These are phyloP conservation scores for Candida maris DNA, from an alignment of 805 yeast species.

Conservation along the genomic window DNA sequence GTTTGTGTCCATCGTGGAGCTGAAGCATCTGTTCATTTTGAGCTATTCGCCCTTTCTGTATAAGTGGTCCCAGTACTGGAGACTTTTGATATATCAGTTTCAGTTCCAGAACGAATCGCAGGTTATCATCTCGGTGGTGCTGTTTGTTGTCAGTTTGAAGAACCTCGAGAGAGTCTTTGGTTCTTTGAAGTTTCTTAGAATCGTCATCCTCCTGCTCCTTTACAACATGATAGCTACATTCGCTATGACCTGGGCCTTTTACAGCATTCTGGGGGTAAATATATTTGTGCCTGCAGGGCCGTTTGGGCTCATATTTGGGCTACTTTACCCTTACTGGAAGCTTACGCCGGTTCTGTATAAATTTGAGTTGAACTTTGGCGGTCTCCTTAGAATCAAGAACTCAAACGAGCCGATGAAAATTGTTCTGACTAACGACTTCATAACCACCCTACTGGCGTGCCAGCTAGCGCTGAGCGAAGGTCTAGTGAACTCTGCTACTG, in stretches of 20 bases:
- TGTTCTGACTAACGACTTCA: constrained; percentile 32
- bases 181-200: constrained; percentile 47
- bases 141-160: constrained; percentile 50
- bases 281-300: constrained; percentile 46
- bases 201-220: constrained; percentile 39
- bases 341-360: constrained; percentile 40
- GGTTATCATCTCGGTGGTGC: constrained; percentile 40
- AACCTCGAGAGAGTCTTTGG: constrained; percentile 58
- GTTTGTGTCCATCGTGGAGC: constrained; percentile 39
- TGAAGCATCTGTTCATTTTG: constrained; percentile 41
- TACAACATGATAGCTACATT: constrained; percentile 45
- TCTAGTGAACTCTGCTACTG: constrained; percentile 32
- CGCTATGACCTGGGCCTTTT: constrained; percentile 30
- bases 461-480: constrained; percentile 45
- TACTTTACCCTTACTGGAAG: constrained; percentile 38
- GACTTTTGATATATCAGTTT: constrained; percentile 46
- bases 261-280: constrained; percentile 32
- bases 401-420: constrained; percentile 20
- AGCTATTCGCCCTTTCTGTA: constrained; percentile 51
- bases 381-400: constrained; percentile 14
- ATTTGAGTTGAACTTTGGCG: constrained; percentile 35
- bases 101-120: constrained; percentile 60
- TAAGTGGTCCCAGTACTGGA: constrained; percentile 56
- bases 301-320: constrained; percentile 36
- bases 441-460: constrained; percentile 26